Evolutionary conservation across 2,329 filamentous ascomycete genomes (phyloP), one percentile per base, ranked within the genome.

Genomic region (Magnaporthiopsis poae): DNA sequence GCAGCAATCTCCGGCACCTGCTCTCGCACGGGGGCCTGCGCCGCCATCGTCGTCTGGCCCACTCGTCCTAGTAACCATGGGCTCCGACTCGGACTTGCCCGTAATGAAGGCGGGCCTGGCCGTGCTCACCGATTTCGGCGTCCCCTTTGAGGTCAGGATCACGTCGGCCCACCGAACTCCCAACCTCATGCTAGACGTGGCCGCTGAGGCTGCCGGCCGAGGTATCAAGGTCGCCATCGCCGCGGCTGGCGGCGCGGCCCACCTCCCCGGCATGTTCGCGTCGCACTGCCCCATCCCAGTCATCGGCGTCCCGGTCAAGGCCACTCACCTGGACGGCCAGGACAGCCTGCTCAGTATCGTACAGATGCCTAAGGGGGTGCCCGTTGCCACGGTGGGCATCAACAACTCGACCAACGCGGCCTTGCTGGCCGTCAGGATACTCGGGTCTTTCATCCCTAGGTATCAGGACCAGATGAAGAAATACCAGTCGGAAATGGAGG

Each of bases 161-260:
- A 93, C 90, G 0, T 93, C 90, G 2, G 91, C 91, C 0, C 90
- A 93, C 76, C 83, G 90, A 46, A 93, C 90, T 2, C 89, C 90
- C 3, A 78, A 83, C 61, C 84, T 83, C 70, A 92, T 93, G 89
- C 84, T 83, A 63, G 78, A 86, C 67, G 85, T 91, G 63, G 88
- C 88, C 9, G 82, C 81, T 33, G 80, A 81, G 18, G 89, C 89
- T 18, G 84, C 86, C 0, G 82, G 79, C 2, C 83, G 85, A 0
- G 89, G 90, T 9, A 85, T 91, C 74, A 87, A 87, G 70, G 88
- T 91, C 5, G 85, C 93, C 68, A 92, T 92, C 69, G 89, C 90
- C 1, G 90, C 88, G 25, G 90, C 90, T 0, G 89, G 89, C 15
- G 90, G 90, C 33, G 89, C 90, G 0, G 90, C 90, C 8, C 86